phyloP scores from a whole-genome alignment of 2,329 filamentous ascomycete genomes.

The Calonectria ilicicola region DNA sequence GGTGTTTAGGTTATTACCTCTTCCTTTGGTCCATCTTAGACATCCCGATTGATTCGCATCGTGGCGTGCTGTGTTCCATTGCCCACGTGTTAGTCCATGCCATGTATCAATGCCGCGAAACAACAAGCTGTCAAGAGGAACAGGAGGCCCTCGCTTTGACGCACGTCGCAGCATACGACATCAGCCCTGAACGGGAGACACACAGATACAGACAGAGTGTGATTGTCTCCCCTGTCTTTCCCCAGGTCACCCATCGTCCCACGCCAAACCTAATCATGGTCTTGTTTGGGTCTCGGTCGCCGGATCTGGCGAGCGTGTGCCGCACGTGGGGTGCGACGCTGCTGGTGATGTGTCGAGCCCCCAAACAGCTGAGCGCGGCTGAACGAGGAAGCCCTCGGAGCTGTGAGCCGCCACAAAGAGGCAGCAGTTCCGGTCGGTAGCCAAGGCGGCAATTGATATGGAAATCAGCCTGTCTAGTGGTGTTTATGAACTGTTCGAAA shows the following conservation, averaged over 20 bases:
- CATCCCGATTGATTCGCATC: neutral
- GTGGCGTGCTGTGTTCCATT: neutral
- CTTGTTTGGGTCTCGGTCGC: conserved; percentile 31
- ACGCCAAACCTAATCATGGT: neutral
- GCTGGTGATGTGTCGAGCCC: conserved; percentile 14
- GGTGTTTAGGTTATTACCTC: neutral
- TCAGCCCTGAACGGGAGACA: neutral
- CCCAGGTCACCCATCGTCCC: neutral
- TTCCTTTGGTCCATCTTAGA: neutral
- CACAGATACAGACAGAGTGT: neutral
- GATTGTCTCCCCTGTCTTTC: neutral
- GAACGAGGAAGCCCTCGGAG: too few species aligned
- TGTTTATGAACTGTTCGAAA: neutral
- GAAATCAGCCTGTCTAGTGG: neutral
- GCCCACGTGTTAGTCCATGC: neutral
- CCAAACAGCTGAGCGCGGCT: neutral
- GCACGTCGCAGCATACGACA: neutral
- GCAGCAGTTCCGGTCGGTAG: neutral
- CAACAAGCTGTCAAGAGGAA: neutral
- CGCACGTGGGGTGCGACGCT: conserved; percentile 32
- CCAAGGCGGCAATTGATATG: neutral
- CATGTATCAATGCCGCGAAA: neutral
- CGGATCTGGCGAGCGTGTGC: conserved; percentile 29
- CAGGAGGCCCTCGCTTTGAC: neutral
- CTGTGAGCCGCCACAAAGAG: neutral